phyloP scores from a whole-genome alignment of 1,284 basidiomycete genomes.

The Peniophora sp. region DNA sequence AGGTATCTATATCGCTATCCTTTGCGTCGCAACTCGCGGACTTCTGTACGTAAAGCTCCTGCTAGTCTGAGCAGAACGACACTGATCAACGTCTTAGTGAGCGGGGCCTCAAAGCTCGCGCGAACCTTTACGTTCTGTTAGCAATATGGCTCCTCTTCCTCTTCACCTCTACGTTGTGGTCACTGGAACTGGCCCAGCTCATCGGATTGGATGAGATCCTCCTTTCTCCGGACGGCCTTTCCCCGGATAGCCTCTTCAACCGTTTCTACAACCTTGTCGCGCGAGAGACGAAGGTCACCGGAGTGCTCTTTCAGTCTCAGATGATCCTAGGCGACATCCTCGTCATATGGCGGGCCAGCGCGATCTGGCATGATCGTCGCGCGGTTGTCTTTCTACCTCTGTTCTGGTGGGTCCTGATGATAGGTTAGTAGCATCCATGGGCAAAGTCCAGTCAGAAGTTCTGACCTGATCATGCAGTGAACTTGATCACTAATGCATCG shows the following conservation, averaged over 20 bases:
- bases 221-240: slow-evolving; percentile 3
- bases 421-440: slow-evolving; percentile 1
- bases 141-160: slow-evolving; percentile 7
- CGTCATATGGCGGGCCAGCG: slow-evolving; percentile 10
- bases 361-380: slow-evolving; percentile 9
- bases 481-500: slow-evolving; percentile 6
- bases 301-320: slow-evolving; percentile 8
- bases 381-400: slow-evolving; percentile 5
- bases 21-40: slow-evolving; percentile 6
- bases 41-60: slow-evolving; percentile 3
- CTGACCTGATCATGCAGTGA: slow-evolving; percentile 1
- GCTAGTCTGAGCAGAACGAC: background rate
- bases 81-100: slow-evolving; percentile 1
- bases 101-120: slow-evolving; percentile 4
- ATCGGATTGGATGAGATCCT: slow-evolving; percentile 9
- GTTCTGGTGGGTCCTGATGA: slow-evolving; percentile 9
- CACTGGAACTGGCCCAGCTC: slow-evolving; percentile 7
- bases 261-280: slow-evolving; percentile 10
- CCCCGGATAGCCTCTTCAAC: slow-evolving; percentile 5
- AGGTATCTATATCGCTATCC: slow-evolving; percentile 10
- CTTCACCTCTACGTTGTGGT: slow-evolving; percentile 8
- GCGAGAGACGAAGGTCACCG: slow-evolving; percentile 8
- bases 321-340: slow-evolving; percentile 10
- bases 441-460: background rate
- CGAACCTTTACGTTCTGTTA: slow-evolving; percentile 3